phyloP scores from a whole-genome alignment of 805 yeast genomes.

The Suhomyces sp. region DNA sequence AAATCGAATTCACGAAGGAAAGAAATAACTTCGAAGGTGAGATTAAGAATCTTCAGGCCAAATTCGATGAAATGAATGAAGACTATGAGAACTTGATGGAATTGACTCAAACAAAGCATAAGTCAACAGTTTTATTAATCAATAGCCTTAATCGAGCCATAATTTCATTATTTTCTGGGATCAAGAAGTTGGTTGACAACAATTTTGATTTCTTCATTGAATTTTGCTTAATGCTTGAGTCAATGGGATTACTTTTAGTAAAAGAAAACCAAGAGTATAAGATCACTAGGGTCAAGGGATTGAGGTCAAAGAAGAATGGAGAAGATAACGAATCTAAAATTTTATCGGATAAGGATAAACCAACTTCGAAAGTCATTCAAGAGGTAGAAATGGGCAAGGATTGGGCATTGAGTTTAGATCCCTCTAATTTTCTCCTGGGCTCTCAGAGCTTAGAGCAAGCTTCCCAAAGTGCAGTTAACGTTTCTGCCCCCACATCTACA shows the following conservation, averaged over 20 bases:
- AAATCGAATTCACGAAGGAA: constrained; percentile 56
- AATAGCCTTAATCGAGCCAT: constrained; percentile 23
- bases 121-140: constrained; percentile 27
- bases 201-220: constrained; percentile 38
- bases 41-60: constrained; percentile 41
- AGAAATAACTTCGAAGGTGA: constrained; percentile 50
- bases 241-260: constrained; percentile 71
- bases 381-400: constrained; percentile 39
- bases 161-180: constrained; percentile 12
- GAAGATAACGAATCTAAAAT: constrained; percentile 23
- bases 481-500: constrained; percentile 1
- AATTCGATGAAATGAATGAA: constrained; percentile 48
- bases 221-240: constrained; percentile 60
- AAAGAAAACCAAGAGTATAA: constrained; percentile 40
- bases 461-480: not conserved
- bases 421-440: not conserved
- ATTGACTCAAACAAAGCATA: constrained; percentile 29
- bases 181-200: constrained; percentile 16
- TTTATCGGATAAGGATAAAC: constrained; percentile 17
- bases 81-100: constrained; percentile 45
- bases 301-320: constrained; percentile 46
- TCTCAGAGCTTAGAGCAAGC: not conserved
- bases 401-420: constrained; percentile 38
- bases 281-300: constrained; percentile 78
- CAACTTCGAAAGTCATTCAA: constrained; percentile 40